Evolutionary conservation across 345 rosid species (phyloP).

Genomic region (Eutrema japonicum): DNA sequence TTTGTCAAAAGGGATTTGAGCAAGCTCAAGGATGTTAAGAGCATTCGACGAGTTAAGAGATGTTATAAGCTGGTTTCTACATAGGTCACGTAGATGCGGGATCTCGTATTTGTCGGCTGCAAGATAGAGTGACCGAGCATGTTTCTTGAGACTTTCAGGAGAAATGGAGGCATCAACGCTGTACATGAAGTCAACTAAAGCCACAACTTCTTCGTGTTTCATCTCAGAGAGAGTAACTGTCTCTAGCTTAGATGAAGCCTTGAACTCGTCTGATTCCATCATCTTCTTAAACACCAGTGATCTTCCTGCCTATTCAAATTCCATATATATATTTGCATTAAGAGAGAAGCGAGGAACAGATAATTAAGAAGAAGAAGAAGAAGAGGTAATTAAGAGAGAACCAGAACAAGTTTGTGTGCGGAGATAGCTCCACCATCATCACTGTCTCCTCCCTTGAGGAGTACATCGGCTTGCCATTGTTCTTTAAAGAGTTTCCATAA

Average conservation of each 20-base stretch:
- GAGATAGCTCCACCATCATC: not conserved
- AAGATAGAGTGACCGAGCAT: slow-evolving; percentile 11
- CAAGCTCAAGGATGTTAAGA: not conserved
- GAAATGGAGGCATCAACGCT: not conserved
- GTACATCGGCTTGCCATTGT: slow-evolving; percentile 27
- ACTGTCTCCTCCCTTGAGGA: slow-evolving; percentile 21
- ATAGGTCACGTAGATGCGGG: not conserved
- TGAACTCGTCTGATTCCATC: slow-evolving; percentile 20
- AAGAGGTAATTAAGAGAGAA: not conserved
- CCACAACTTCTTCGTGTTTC: slow-evolving; percentile 17
- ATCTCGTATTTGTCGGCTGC: slow-evolving; percentile 30
- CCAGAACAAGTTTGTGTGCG: slow-evolving; percentile 27
- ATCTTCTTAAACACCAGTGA: slow-evolving; percentile 31
- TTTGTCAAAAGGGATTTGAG: slow-evolving; percentile 9
- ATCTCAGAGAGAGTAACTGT: slow-evolving; percentile 18
- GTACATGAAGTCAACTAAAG: slow-evolving; percentile 22
- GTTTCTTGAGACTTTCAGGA: not conserved
- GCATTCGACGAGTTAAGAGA: not conserved
- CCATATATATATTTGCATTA: too few relatives aligned
- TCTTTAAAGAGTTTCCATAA: not conserved
- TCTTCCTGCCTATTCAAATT: slow-evolving; percentile 8
- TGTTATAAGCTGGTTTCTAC: slow-evolving; percentile 8
- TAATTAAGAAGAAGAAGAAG: not conserved
- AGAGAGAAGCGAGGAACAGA: too few relatives aligned
- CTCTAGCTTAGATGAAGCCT: not conserved